Evolutionary conservation across 371 early-diverging fungal genomes (phyloP).

Genomic region (Mucor mucedo): DNA sequence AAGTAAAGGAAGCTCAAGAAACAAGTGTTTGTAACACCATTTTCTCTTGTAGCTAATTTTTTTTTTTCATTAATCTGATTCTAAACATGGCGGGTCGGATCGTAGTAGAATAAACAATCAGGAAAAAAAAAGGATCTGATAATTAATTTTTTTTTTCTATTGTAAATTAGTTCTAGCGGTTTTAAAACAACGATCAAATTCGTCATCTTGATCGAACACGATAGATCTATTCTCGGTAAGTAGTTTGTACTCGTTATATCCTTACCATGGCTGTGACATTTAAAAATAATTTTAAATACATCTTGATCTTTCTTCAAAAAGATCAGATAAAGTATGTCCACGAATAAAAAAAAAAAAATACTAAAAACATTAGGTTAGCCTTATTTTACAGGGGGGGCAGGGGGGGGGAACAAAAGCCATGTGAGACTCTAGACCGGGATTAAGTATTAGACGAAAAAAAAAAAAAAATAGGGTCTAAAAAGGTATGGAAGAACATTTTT

Average conservation of each 20-base stretch:
- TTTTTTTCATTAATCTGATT: not conserved
- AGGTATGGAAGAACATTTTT: not conserved
- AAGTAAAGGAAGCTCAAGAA: not conserved
- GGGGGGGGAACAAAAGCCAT: not conserved
- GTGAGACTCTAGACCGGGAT: not conserved
- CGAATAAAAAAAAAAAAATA: not conserved
- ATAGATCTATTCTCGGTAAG: not conserved
- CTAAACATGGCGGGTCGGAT: not conserved
- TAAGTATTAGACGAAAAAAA: not conserved
- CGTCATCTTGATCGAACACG: not conserved
- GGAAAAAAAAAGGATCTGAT: not conserved
- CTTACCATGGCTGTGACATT: not conserved
- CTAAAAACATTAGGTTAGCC: not conserved
- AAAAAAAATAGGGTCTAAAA: not conserved
- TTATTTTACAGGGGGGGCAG: not conserved
- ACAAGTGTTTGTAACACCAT: not conserved
- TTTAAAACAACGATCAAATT: conserved; percentile 3
- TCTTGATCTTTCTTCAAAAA: not conserved
- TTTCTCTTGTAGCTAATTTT: not conserved
- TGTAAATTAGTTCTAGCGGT: not conserved
- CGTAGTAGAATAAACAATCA: not conserved
- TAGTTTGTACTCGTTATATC: not conserved
- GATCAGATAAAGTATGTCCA: not conserved
- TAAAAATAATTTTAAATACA: not conserved
- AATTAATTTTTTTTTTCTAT: not conserved